Percentiles rank a stretch among this genome's conserved stretches.
phyloP scores from a whole-genome alignment of 2,329 filamentous ascomycete genomes.

The Sporothrix pallida region DNA sequence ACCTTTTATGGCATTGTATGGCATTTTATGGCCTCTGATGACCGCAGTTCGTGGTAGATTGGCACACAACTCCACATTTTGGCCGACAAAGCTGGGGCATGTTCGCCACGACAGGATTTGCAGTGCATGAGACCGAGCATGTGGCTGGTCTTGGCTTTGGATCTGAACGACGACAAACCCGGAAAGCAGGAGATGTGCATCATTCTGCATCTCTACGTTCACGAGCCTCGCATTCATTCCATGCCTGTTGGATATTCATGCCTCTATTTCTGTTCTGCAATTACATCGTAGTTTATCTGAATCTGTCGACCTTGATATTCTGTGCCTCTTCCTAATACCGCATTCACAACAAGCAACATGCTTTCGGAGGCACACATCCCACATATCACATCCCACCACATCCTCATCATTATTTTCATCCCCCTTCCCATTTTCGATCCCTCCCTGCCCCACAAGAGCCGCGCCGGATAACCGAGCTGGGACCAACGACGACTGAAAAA shows the following conservation, averaged over 20 bases:
- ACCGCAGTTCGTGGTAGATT: slow-evolving; percentile 3
- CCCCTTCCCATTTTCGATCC: neutral
- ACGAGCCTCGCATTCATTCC: neutral
- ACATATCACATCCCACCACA: neutral
- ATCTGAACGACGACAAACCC: neutral
- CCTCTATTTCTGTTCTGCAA: neutral
- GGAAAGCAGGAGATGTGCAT: slow-evolving; percentile 5
- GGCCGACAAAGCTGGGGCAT: slow-evolving; percentile 5
- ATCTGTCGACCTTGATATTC: neutral
- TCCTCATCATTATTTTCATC: too few species aligned
- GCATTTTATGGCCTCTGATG: neutral
- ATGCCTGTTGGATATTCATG: neutral
- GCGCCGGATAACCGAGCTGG: slow-evolving; percentile 24
- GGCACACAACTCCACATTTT: slow-evolving; percentile 1
- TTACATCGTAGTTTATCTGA: neutral
- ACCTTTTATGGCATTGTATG: too few species aligned
- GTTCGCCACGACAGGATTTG: slow-evolving; percentile 5
- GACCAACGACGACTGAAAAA: neutral
- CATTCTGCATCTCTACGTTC: too few species aligned
- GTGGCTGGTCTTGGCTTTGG: slow-evolving; percentile 1
- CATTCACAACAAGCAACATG: neutral
- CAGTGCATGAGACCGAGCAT: slow-evolving; percentile 2
- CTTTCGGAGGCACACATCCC: slow-evolving; percentile 13
- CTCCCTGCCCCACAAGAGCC: slow-evolving; percentile 13
- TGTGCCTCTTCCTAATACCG: neutral